Base-by-base conservation (phyloP, 2,329 filamentous ascomycete species). In the Aspergillus persii region DNA sequence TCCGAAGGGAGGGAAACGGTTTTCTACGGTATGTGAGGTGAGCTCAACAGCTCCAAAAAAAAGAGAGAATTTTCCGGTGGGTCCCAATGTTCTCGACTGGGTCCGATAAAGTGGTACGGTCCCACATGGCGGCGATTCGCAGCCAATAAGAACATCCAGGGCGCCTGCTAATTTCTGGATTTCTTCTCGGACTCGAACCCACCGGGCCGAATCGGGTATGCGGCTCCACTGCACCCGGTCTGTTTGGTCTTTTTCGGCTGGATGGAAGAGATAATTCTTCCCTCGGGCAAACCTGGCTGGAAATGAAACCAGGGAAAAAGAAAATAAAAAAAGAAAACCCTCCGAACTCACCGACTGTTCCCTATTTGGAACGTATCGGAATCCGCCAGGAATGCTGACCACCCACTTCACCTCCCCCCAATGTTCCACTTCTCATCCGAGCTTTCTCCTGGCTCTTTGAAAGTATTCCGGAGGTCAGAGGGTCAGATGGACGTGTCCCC, bases 131-230 rank as follows among this genome's bases (percentile, higher is more conserved):
- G 48, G 18, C 29, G 8, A 5, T 1, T 8, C 2, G 2, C 3
- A 29, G 9, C 66, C 64, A 66, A 62, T 65, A 41, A 59, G 1
- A 18, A 41, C 2, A 2, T 1, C 4, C 11, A n/a, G 1, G 12
- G 8, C 3, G 30, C 36, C 51, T 57, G 61, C 57, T 61, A 58
- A 60, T 57, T 56, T 57, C 48, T 51, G 29, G 60, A 50, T 54
- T 59, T 57, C 56, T 59, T 61, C 59, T 68, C 64, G 63, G 63
- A 62, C 57, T 60, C 60, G 63, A 58, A 60, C 52, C 63, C 59
- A 60, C 66, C 66, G 64, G 66, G 58, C 66, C 66, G 66, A 68
- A 60, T 68, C 66, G 66, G 66, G 63, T 52, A 66, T 64, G 63
- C 64, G 64, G 66, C 66, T 68, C 66, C 66, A 68, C 66, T 53